Conservation (phyloP, 768 basidiomycete genomes). For the Mycena capillaripes region DNA sequence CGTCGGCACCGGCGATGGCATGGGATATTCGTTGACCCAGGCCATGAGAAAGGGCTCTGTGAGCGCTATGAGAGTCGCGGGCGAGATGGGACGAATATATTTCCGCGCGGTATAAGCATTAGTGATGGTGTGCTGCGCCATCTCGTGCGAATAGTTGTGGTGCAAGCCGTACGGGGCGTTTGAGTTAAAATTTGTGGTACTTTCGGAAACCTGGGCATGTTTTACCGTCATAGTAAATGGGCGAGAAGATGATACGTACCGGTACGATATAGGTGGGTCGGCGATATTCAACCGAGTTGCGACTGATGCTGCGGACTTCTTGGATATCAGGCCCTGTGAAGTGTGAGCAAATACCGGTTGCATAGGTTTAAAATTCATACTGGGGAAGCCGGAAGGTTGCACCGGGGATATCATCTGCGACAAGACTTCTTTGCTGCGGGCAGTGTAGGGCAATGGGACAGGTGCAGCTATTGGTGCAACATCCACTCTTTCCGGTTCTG, state of each 20-base stretch:
- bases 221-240: too few species aligned
- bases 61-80: constrained; percentile 57
- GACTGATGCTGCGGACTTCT: background rate
- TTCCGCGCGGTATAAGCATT: background rate
- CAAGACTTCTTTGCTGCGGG: constrained; percentile 45
- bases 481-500: background rate
- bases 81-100: constrained; percentile 47
- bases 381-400: constrained; percentile 15
- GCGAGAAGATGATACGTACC: background rate
- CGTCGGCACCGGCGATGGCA: too few species aligned
- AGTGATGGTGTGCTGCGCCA: background rate
- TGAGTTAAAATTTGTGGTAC: background rate
- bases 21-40: constrained; percentile 44
- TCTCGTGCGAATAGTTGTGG: background rate
- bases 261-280: background rate
- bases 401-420: constrained; percentile 46
- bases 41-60: constrained; percentile 60
- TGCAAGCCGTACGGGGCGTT: constrained; percentile 5
- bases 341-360: background rate
- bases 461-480: constrained; percentile 44
- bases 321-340: background rate
- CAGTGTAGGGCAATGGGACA: constrained; percentile 47
- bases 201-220: background rate
- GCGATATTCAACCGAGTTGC: background rate
- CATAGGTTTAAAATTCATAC: background rate